phyloP scores from a whole-genome alignment of 2,329 filamentous ascomycete species.

The Phaeosphaeriaceae sp. region DNA sequence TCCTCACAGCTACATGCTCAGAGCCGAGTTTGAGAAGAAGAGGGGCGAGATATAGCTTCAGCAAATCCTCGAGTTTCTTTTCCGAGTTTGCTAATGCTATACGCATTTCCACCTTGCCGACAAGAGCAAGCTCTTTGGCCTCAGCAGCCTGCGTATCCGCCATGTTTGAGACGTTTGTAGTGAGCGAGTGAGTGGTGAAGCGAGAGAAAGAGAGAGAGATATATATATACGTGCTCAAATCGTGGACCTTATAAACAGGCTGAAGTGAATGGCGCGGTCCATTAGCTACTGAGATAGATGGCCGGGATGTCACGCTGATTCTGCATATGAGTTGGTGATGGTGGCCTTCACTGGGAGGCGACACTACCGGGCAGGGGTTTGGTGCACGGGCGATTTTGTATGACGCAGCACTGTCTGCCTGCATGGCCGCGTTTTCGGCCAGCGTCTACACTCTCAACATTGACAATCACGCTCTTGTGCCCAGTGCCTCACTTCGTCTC shows the following conservation, averaged over 20 bases:
- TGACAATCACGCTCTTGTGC: slow-evolving; percentile 9
- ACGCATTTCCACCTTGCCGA: slow-evolving; percentile 84
- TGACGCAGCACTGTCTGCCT: slow-evolving; percentile 34
- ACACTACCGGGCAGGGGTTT: slow-evolving; percentile 17
- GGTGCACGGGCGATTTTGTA: slow-evolving; percentile 19
- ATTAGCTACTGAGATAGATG: slow-evolving; percentile 14
- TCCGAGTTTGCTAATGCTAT: slow-evolving; percentile 86
- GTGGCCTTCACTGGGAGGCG: slow-evolving; percentile 32
- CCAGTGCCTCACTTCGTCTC: too few relatives aligned
- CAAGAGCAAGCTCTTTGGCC: slow-evolving; percentile 78
- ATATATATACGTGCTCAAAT: slow-evolving; percentile 3
- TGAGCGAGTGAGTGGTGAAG: neutral
- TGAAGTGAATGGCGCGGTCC: slow-evolving; percentile 27
- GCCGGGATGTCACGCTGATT: slow-evolving; percentile 13
- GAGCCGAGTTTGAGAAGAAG: slow-evolving; percentile 87
- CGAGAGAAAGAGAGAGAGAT: slow-evolving; percentile 4
- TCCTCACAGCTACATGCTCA: slow-evolving; percentile 77
- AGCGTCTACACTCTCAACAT: slow-evolving; percentile 20
- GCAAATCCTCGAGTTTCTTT: slow-evolving; percentile 76
- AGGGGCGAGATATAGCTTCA: slow-evolving; percentile 80
- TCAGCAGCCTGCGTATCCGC: slow-evolving; percentile 51
- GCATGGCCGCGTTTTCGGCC: slow-evolving; percentile 33
- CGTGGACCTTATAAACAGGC: slow-evolving; percentile 26
- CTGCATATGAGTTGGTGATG: slow-evolving; percentile 10
- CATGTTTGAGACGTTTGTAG: slow-evolving; percentile 29